Evolutionary conservation across 164 flowering plant species (phyloP).

Genomic region (Houttuynia cordata): DNA sequence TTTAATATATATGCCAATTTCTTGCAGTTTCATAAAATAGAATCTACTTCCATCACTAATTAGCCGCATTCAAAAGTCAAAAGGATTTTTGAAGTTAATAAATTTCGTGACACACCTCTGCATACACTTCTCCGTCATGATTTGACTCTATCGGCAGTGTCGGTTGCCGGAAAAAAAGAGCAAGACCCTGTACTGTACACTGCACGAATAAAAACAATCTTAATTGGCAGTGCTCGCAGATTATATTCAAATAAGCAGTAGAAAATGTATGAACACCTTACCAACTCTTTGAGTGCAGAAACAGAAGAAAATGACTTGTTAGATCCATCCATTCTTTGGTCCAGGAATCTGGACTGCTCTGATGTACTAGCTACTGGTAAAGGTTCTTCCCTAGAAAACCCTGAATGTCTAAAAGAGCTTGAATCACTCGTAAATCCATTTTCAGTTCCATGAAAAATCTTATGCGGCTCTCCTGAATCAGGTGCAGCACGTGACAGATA

Average conservation of each 20-base stretch:
- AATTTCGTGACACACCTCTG: conserved; percentile 38
- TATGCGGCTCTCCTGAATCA: conserved; percentile 45
- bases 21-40: too few species aligned
- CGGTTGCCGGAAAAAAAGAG: conserved; percentile 43
- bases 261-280: conserved; percentile 7
- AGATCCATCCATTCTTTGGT: conserved; percentile 50
- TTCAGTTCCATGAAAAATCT: conserved; percentile 28
- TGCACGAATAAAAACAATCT: conserved; percentile 15
- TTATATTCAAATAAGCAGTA: neutral
- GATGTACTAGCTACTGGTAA: conserved; percentile 27
- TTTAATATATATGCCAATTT: too few species aligned
- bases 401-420: conserved; percentile 34
- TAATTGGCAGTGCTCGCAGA: neutral
- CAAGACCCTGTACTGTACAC: conserved; percentile 73
- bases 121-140: conserved; percentile 46
- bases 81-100: neutral
- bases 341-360: conserved; percentile 37
- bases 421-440: conserved; percentile 36
- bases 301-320: conserved; percentile 21
- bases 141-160: conserved; percentile 27
- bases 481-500: conserved; percentile 38
- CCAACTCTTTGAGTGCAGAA: conserved; percentile 22
- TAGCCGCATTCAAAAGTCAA: too few species aligned
- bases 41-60: too few species aligned
- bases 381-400: conserved; percentile 36